A percentile compares a stretch with the other conserved stretches of the same genome.
These are phyloP conservation scores for Ceratobasidium sp. DNA, from an alignment of 1,284 basidiomycete species.

Conservation along the genomic window DNA sequence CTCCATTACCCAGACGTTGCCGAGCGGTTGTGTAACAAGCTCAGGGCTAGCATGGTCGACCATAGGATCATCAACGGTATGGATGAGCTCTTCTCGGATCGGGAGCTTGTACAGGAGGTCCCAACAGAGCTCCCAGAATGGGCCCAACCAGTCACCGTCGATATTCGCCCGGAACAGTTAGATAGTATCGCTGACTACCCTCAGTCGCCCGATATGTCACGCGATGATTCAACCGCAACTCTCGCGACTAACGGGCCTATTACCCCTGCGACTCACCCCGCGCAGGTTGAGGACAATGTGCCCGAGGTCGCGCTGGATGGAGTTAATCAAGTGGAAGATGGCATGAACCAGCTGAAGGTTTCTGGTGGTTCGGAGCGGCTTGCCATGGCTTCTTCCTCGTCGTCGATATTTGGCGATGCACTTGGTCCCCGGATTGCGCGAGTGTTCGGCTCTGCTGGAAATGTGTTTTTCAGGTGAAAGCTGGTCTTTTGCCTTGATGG, in stretches of 20 bases:
- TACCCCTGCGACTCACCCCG: conserved; percentile 34
- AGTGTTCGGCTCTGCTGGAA: conserved; percentile 31
- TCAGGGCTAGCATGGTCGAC: conserved; percentile 8
- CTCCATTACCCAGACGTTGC: conserved; percentile 26
- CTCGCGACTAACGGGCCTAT: conserved; percentile 24
- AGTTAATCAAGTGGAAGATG: neutral
- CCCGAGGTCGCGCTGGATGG: conserved; percentile 35
- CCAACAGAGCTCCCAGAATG: conserved; percentile 37
- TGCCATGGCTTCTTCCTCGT: neutral
- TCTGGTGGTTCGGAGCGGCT: neutral
- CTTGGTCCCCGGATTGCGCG: conserved; percentile 34
- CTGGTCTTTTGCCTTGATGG: neutral
- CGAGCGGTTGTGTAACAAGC: conserved; percentile 8
- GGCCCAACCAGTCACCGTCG: conserved; percentile 23
- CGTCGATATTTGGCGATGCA: conserved; percentile 14
- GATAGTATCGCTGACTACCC: conserved; percentile 32
- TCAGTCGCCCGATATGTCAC: conserved; percentile 38
- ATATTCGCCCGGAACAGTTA: conserved; percentile 21
- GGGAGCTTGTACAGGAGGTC: neutral
- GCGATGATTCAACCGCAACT: conserved; percentile 25
- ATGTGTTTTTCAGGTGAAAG: conserved; percentile 27
- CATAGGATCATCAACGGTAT: conserved; percentile 25
- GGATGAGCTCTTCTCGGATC: conserved; percentile 18
- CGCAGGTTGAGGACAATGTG: conserved; percentile 33
- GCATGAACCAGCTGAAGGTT: conserved; percentile 10